Evolutionary conservation across 2,329 filamentous ascomycete genomes (phyloP).

Genomic region (Colletotrichum destructivum): DNA sequence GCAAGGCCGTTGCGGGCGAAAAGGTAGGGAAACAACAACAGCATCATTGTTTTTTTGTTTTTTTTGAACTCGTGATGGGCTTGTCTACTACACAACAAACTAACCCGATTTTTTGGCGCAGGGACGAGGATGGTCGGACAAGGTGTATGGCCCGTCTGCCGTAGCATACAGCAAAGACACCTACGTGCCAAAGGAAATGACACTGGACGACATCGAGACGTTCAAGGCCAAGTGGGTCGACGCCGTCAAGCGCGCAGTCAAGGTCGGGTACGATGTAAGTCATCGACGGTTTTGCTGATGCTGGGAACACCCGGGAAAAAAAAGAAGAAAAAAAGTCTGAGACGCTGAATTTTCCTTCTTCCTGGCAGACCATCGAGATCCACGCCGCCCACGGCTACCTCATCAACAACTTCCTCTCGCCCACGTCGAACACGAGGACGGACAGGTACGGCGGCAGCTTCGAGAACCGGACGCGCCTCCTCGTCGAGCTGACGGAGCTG

Average conservation of each 20-base stretch:
- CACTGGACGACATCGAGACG: constrained; percentile 74
- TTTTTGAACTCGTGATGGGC: background rate
- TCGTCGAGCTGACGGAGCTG: constrained; percentile 66
- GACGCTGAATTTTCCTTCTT: background rate
- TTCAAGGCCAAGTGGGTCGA: constrained; percentile 73
- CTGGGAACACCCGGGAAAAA: no score
- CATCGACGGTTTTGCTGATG: background rate
- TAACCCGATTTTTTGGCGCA: background rate
- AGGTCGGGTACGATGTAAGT: constrained; percentile 73
- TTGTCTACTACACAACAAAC: background rate
- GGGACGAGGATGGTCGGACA: constrained; percentile 59
- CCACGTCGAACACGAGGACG: constrained; percentile 60
- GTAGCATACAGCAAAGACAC: constrained; percentile 49
- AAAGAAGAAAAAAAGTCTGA: background rate
- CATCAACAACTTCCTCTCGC: constrained; percentile 61
- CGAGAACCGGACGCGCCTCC: constrained; percentile 60
- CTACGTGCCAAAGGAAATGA: constrained; percentile 67
- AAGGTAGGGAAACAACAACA: constrained; percentile 46
- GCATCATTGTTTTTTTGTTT: no score
- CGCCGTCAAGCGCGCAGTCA: constrained; percentile 68
- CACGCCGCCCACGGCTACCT: constrained; percentile 66
- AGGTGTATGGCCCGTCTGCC: constrained; percentile 50
- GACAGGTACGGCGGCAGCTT: constrained; percentile 64
- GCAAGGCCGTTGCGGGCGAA: constrained; percentile 65
- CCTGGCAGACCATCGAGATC: constrained; percentile 36